Evolutionary conservation across 169 alveolate genomes (phyloP), one percentile per base, ranked within the genome.

Genomic region (Plasmodium billcollinsi): DNA sequence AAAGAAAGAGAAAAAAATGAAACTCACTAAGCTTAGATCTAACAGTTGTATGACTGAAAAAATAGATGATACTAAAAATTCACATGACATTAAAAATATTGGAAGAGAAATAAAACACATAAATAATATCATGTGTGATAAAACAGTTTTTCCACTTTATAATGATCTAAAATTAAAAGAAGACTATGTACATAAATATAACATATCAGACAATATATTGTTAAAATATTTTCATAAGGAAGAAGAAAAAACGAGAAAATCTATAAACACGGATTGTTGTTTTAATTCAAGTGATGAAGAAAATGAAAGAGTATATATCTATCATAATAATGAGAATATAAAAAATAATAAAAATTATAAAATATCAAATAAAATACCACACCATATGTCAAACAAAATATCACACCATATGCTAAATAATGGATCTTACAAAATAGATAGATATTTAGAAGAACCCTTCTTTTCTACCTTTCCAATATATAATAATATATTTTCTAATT

Each of bases 91-190:
- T 15, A 3, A 45, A 33, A 20, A 65, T 29, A 18, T 24, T 1
- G 67, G 26, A 74, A 74, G 26, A 21, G 20, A 43, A 62, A 9
- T 6, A 2, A 50, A 65, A 50, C 18, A 47, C n/a, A 78, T 65
- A n/a, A 21, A 20, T 58, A 54, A 52, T 73, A 78, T 65, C n/a
- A 66, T 6, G 71, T 3, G 33, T 1, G 56, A 45, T 24, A 29
- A 49, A 63, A 50, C 50, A 8, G 5, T 1, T 52, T 5, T 33
- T 21, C 11, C 71, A 39, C 3, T 66, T 58, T 65, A 6, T 45
- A 59, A 21, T 26, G 52, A 45, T 45, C 3, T 9, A 50, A 5
- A 56, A 26, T 65, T 39, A 70, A 78, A 78, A 59, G 72, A 62
- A 43, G 39, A 71, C 14, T 9, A 9, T 21, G 14, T 3, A 11